Conservation (phyloP, 2,329 filamentous ascomycete genomes). For the Scleromitrula shiraiana region DNA sequence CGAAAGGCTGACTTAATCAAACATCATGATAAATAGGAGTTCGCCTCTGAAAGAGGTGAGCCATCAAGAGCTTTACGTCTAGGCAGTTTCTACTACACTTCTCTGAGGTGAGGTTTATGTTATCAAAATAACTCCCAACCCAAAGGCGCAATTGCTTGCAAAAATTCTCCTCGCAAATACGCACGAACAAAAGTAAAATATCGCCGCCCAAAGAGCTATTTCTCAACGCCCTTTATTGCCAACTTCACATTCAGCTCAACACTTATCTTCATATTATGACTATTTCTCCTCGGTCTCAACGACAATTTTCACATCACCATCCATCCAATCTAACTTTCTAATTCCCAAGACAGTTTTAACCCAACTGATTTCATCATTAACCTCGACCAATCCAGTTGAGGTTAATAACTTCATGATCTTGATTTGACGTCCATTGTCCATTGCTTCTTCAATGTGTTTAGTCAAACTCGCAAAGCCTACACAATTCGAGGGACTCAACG, state of each 20-base stretch:
- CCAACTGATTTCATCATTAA: constrained; percentile 23
- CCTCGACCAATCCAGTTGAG: constrained; percentile 18
- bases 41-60: not conserved
- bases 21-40: not conserved
- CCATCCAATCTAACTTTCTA: constrained; percentile 26
- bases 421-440: constrained; percentile 14
- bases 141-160: too few relatives aligned
- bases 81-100: not conserved
- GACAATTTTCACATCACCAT: constrained; percentile 24
- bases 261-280: not conserved
- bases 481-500: constrained; percentile 16
- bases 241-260: not conserved
- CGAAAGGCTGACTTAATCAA: too few relatives aligned
- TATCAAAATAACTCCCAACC: too few relatives aligned
- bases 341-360: constrained; percentile 15
- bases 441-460: constrained; percentile 18
- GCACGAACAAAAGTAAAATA: not conserved
- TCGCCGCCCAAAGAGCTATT: not conserved
- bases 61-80: constrained; percentile 5
- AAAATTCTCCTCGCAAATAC: too few relatives aligned
- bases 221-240: not conserved
- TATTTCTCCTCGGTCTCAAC: constrained; percentile 15
- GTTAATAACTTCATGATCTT: constrained; percentile 19
- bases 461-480: constrained; percentile 22
- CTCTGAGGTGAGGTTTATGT: not conserved